Evolutionary conservation across 139 green algal species (phyloP), one percentile per base, ranked within the genome.

Genomic region (Nannochloris sp.): DNA sequence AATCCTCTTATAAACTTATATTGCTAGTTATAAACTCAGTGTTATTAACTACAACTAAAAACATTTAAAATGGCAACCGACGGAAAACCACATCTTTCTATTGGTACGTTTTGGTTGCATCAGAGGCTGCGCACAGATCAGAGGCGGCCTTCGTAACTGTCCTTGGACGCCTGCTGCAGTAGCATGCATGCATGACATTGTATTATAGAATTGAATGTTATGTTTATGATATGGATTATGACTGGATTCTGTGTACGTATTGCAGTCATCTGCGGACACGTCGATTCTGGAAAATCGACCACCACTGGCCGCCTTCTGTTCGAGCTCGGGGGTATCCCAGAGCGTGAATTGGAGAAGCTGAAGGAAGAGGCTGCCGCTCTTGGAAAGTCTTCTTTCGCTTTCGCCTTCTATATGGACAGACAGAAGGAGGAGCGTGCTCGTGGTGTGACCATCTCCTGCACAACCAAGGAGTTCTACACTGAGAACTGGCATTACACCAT

Each of bases 391-490:
- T 82, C 76, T 45, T 89, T 84, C 70, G 82, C 82, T 44, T 89
- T 87, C 48, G 78, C 84, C n/a, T 90, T 85, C 82, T 85, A 88
- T 59, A 83, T 95, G 69, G 89, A 95, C 74, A 92, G 93, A 79
- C 89, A 97, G 55, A 95, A 96, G 85, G 91, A 89, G 68, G 89
- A 96, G 84, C 84, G 88, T 61, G 89, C 92, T 74, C 88, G 89
- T 67, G 89, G 89, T 85, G 86, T 96, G 70, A 96, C 89, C 82
- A 96, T 96, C 66, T 81, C 92, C 59, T 96, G 91, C 87, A 94
- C 91, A 62, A 94, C 92, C 82, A 96, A 95, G 91, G 91, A 99
- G 92, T 98, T 99, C 86, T 94, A 94, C 86, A 99, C 93, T 3
- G 84, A 88, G 33, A 96, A 93, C 61, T 98, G 87, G 76, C 89